Base-by-base conservation (phyloP, 805 yeast species). In the Debaryomyces tyrocola region DNA sequence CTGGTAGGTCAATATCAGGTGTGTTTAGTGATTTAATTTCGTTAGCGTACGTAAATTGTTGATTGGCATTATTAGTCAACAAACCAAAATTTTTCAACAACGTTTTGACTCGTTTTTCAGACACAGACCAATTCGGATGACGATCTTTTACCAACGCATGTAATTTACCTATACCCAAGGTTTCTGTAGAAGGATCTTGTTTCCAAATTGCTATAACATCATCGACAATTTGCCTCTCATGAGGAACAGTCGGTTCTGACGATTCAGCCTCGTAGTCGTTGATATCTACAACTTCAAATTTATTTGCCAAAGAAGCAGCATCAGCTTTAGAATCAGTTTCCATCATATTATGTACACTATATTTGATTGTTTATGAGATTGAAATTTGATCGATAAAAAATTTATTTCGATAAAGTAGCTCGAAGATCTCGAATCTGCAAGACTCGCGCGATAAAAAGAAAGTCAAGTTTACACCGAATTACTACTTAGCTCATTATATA, bases 191-290 rank as follows among this genome's bases (percentile, higher is more conserved):
- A 1, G 88, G 83, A 54, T 85, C 89, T 43, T 75, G 74, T 52
- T 80, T 82, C 92, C 94, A 87, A 8, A 85, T 62, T 5, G 72
- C 67, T 36, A 84, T 76, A n/a, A 85, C 81, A 31, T 75, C 78
- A 44, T 79, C 82, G 28, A 83, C 79, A 9, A 84, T 69, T 60
- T 82, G 81, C 37, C 85, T 67, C 41, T 77, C 81, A 44, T 75
- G 77, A 3, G 90, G 90, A n/a, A 68, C 67, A 4, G 68, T 41
- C 1, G 64, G 62, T n/a, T 55, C 60, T 3, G 51, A 49, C 9
- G 51, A 46, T 11, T 49, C 53, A 8, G 52, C 53, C 17, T 48
- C 44, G 8, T 55, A 50, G 44, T 72, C 77, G 46, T 72, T 72
- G 29, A 72, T 70, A 12, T 64, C 54, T 21, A 71, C 63, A 4